Percentiles rank a stretch among this genome's conserved stretches.
Conservation (phyloP, 139 green algal species). For the Chlamydomonas incerta region DNA sequence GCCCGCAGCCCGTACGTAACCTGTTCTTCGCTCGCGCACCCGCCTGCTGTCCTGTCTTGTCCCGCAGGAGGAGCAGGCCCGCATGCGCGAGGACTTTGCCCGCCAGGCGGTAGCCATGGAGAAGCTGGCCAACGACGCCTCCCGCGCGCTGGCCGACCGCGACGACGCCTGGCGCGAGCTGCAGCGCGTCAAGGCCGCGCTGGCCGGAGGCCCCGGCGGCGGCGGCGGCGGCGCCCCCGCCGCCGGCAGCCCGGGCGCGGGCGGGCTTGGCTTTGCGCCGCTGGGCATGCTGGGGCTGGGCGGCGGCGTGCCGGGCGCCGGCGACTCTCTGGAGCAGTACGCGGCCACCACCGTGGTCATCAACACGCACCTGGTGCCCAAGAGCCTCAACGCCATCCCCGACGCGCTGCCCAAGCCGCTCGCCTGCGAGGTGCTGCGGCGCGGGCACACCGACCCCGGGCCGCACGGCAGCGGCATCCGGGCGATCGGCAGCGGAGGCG, state of each 20-base stretch:
- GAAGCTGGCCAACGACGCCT: constrained; percentile 31
- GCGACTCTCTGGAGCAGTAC: not conserved
- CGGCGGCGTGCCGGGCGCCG: not conserved
- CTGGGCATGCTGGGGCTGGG: too few species aligned
- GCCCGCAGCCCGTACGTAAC: too few species aligned
- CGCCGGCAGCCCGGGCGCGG: not conserved
- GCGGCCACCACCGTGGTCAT: not conserved
- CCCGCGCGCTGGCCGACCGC: constrained; percentile 18
- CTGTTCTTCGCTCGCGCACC: too few species aligned
- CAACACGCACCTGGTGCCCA: constrained; percentile 34
- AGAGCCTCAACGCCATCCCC: constrained; percentile 19
- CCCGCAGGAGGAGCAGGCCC: constrained; percentile 44
- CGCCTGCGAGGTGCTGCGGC: constrained; percentile 25
- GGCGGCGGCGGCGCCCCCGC: not conserved
- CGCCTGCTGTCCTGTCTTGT: too few species aligned
- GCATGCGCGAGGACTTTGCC: constrained; percentile 43
- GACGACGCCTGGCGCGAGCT: constrained; percentile 36
- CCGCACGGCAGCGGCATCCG: not conserved
- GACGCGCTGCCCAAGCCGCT: constrained; percentile 34
- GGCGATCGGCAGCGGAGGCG: not conserved
- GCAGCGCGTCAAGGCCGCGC: not conserved
- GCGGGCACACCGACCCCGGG: constrained; percentile 14
- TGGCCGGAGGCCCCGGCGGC: not conserved
- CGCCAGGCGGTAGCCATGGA: constrained; percentile 42
- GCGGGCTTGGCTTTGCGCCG: not conserved